phyloP scores from a whole-genome alignment of 1,284 basidiomycete genomes.

The Kalmanozyma brasiliensis region DNA sequence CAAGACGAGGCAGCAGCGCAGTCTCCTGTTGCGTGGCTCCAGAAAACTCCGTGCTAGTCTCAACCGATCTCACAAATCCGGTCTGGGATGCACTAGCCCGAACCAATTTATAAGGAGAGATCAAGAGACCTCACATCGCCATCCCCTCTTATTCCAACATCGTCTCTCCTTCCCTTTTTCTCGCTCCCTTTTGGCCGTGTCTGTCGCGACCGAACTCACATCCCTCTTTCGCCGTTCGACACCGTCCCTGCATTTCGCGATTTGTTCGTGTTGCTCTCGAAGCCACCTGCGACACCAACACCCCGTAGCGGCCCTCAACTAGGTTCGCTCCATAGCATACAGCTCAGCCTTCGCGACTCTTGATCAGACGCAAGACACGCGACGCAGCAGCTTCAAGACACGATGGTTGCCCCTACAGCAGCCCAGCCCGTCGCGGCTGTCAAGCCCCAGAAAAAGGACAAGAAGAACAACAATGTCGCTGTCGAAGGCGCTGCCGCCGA shows the following conservation, averaged over 20 bases:
- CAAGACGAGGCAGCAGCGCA: constrained; percentile 1
- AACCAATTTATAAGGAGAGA: constrained; percentile 19
- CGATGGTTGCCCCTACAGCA: constrained; percentile 14
- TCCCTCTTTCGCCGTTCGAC: not conserved
- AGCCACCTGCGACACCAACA: not conserved
- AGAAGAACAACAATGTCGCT: constrained; percentile 15
- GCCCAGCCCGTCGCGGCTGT: constrained; percentile 17
- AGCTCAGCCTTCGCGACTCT: no score
- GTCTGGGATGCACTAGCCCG: not conserved
- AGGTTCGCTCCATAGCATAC: no score
- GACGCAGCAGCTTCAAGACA: no score
- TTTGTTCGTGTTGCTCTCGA: constrained; percentile 7
- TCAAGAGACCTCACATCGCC: constrained; percentile 23
- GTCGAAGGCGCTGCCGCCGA: constrained; percentile 6
- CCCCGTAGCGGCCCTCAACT: no score
- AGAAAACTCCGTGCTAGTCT: constrained; percentile 40
- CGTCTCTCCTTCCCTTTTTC: constrained; percentile 1
- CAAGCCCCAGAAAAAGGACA: constrained; percentile 19
- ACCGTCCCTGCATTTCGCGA: constrained; percentile 3
- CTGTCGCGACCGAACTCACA: constrained; percentile 19
- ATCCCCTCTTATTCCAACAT: not conserved
- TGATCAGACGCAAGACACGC: constrained; percentile 1
- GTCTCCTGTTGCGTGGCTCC: not conserved
- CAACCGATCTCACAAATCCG: constrained; percentile 24
- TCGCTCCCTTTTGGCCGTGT: constrained; percentile 1